These are phyloP conservation scores for Cryptococcus sp. DNA, from an alignment of 1,284 basidiomycete genomes.

Conservation along the genomic window DNA sequence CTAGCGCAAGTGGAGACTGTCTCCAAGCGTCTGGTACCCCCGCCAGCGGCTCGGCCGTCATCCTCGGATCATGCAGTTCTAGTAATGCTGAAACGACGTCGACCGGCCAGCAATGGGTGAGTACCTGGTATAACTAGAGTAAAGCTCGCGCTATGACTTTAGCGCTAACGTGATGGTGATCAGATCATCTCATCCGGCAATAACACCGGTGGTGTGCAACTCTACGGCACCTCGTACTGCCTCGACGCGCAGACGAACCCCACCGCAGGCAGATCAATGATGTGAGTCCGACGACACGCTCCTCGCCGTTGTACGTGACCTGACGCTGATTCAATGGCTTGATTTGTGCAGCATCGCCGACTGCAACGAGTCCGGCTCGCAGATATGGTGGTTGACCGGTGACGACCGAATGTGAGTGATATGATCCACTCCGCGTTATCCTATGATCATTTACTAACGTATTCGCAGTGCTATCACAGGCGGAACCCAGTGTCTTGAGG, in stretches of 20 bases:
- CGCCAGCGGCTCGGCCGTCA: constrained; percentile 11
- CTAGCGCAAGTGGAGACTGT: constrained; percentile 8
- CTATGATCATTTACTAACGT: not conserved
- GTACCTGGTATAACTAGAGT: not conserved
- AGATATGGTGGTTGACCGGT: constrained; percentile 26
- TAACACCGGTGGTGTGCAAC: constrained; percentile 22
- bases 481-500: constrained; percentile 18
- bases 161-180: not conserved
- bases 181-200: constrained; percentile 22
- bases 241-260: constrained; percentile 23
- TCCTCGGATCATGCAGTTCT: constrained; percentile 11
- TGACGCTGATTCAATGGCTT: not conserved
- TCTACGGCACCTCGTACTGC: constrained; percentile 25
- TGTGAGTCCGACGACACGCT: not conserved
- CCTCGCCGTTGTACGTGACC: not conserved
- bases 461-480: constrained; percentile 13
- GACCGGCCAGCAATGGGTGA: constrained; percentile 19
- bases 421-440: not conserved
- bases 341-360: constrained; percentile 3
- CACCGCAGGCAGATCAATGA: constrained; percentile 7
- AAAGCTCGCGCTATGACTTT: not conserved
- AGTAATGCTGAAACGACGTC: constrained; percentile 7
- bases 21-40: constrained; percentile 7
- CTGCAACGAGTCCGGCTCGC: constrained; percentile 13
- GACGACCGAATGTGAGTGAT: constrained; percentile 23